Evolutionary conservation across 208 protist genomes (phyloP).

Genomic region (Leptomonas seymouri): DNA sequence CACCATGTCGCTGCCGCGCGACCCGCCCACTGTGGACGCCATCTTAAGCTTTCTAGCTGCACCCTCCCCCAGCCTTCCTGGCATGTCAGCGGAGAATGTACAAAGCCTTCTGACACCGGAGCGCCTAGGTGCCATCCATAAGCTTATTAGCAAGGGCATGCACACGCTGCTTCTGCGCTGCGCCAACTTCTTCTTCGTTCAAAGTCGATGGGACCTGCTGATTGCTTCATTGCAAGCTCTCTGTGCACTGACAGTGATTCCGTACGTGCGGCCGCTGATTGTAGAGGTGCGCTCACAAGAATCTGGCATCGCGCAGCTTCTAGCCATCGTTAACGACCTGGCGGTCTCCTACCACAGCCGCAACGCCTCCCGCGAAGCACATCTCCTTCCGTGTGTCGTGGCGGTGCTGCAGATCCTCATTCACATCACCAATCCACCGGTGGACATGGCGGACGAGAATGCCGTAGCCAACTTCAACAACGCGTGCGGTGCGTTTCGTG

Average conservation of each 20-base stretch:
- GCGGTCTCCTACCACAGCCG: slow-evolving; percentile 58
- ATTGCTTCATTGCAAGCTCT: slow-evolving; percentile 68
- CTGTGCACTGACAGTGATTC: slow-evolving; percentile 74
- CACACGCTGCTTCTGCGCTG: slow-evolving; percentile 71
- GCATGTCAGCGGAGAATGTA: slow-evolving; percentile 77
- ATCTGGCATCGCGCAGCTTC: slow-evolving; percentile 76
- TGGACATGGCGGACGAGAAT: slow-evolving; percentile 68
- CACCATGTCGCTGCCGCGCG: slow-evolving; percentile 64
- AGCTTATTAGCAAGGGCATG: slow-evolving; percentile 68
- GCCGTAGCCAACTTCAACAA: slow-evolving; percentile 68
- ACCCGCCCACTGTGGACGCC: slow-evolving; percentile 70
- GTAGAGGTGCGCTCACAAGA: slow-evolving; percentile 64
- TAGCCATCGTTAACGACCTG: slow-evolving; percentile 79
- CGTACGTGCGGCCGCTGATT: slow-evolving; percentile 73
- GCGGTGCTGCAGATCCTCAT: slow-evolving; percentile 80
- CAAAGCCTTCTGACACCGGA: slow-evolving; percentile 76
- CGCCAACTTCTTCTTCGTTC: slow-evolving; percentile 79
- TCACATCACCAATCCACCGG: slow-evolving; percentile 64
- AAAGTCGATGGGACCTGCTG: slow-evolving; percentile 82
- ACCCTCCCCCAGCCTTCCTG: slow-evolving; percentile 53
- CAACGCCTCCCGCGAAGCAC: slow-evolving; percentile 66
- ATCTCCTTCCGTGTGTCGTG: slow-evolving; percentile 71
- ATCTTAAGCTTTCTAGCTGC: slow-evolving; percentile 70
- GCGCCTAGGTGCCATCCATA: slow-evolving; percentile 53
- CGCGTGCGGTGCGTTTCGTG: slow-evolving; percentile 69